phyloP scores from a whole-genome alignment of 169 alveolate genomes.

The Babesia ovis region DNA sequence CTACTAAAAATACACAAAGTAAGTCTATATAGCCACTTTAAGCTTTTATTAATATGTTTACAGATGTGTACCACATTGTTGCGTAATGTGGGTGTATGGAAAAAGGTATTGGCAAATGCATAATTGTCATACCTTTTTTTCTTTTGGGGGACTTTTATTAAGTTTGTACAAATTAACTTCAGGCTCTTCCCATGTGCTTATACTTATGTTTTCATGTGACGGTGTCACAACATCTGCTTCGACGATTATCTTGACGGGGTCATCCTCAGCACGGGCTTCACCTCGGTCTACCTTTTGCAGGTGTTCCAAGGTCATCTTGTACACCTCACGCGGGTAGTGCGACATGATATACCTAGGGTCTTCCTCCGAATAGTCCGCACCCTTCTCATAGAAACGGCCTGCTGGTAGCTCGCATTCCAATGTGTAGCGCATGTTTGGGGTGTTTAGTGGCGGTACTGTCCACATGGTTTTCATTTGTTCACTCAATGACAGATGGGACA shows the following conservation, averaged over 20 bases:
- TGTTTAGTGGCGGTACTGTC: constrained; percentile 55
- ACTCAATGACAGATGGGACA: constrained; percentile 37
- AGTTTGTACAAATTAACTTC: constrained; percentile 13
- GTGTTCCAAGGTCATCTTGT: constrained; percentile 54
- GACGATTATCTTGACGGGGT: constrained; percentile 53
- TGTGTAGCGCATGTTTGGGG: constrained; percentile 6
- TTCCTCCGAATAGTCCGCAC: constrained; percentile 8
- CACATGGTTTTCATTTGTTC: constrained; percentile 56
- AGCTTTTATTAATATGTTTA: neutral
- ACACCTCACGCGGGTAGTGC: constrained; percentile 44
- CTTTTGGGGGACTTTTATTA: neutral
- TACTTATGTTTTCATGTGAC: neutral
- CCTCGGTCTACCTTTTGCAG: constrained; percentile 61
- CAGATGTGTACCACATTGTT: constrained; percentile 18
- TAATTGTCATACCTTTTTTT: neutral
- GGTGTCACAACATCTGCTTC: constrained; percentile 22
- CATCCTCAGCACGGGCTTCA: constrained; percentile 54
- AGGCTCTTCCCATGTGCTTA: constrained; percentile 65
- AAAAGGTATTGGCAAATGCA: neutral
- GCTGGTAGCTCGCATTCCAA: constrained; percentile 38
- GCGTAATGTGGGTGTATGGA: constrained; percentile 12
- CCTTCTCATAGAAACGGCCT: constrained; percentile 48
- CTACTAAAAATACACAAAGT: neutral
- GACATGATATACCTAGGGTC: constrained; percentile 52
- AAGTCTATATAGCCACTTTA: neutral